These are phyloP conservation scores for Phoma herbarum DNA, from an alignment of 2,329 filamentous ascomycete species.

Conservation along the genomic window DNA sequence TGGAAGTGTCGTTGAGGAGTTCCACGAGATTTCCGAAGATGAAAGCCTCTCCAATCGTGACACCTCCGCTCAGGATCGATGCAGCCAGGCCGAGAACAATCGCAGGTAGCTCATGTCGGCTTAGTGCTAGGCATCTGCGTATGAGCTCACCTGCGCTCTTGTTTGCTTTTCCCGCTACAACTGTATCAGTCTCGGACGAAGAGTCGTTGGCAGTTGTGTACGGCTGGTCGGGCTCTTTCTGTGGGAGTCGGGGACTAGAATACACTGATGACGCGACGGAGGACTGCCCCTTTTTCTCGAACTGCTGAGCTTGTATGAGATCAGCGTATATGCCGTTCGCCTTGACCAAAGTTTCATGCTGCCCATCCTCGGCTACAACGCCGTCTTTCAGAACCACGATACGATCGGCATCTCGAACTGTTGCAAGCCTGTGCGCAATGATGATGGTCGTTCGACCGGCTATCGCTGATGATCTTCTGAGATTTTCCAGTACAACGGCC, in stretches of 20 bases:
- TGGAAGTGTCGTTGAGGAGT: slow-evolving; percentile 38
- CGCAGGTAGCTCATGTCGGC: slow-evolving; percentile 51
- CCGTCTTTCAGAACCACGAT: slow-evolving; percentile 51
- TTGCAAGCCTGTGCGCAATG: slow-evolving; percentile 50
- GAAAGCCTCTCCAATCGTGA: slow-evolving; percentile 64
- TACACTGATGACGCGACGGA: slow-evolving; percentile 37
- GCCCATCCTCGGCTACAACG: slow-evolving; percentile 42
- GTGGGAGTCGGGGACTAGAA: slow-evolving; percentile 25
- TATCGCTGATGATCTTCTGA: slow-evolving; percentile 39
- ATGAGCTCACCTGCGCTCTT: slow-evolving; percentile 33
- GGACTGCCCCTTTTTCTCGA: slow-evolving; percentile 39
- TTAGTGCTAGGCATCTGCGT: slow-evolving; percentile 39
- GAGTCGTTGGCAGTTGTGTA: slow-evolving; percentile 6
- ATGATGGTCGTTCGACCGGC: slow-evolving; percentile 48
- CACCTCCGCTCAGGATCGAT: slow-evolving; percentile 57
- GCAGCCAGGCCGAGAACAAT: slow-evolving; percentile 54
- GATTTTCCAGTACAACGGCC: slow-evolving; percentile 43
- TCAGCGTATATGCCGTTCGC: slow-evolving; percentile 43
- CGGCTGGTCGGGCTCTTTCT: slow-evolving; percentile 23
- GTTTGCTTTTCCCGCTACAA: slow-evolving; percentile 9
- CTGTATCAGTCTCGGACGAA: neutral
- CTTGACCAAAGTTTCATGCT: slow-evolving; percentile 42
- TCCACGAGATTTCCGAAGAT: slow-evolving; percentile 46
- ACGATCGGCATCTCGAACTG: slow-evolving; percentile 49
- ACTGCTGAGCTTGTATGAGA: slow-evolving; percentile 48